Percentiles rank a stretch among this genome's conserved stretches.
These are phyloP conservation scores for Auriscalpium microsporum DNA, from an alignment of 768 basidiomycete genomes.

Conservation along the genomic window DNA sequence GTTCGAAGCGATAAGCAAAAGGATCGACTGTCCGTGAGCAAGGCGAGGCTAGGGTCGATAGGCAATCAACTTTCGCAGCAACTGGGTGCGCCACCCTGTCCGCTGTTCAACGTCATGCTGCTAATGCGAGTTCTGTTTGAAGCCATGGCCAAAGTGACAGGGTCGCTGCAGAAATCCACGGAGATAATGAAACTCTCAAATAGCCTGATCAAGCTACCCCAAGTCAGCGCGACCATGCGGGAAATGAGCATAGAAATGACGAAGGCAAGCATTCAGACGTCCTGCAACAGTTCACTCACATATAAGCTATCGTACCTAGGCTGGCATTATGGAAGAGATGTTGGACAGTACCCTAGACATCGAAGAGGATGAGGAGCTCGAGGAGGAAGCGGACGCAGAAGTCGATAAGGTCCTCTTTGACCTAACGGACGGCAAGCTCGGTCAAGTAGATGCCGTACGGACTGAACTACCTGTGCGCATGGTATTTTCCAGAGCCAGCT, in stretches of 20 bases:
- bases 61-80: constrained; percentile 85
- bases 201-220: constrained; percentile 81
- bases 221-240: constrained; percentile 87
- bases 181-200: constrained; percentile 99
- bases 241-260: constrained; percentile 99
- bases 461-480: constrained; percentile 67
- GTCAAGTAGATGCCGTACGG: constrained; percentile 67
- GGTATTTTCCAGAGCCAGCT: neutral
- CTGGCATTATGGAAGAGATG: constrained; percentile 98
- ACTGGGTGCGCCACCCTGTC: constrained; percentile 54
- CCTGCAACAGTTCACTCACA: neutral
- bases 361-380: constrained; percentile 90
- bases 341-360: constrained; percentile 85
- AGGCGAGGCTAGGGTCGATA: constrained; percentile 88
- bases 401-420: constrained; percentile 96
- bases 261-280: constrained; percentile 45
- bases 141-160: constrained; percentile 97
- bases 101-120: too few species aligned
- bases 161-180: constrained; percentile 94
- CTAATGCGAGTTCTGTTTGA: neutral
- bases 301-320: constrained; percentile 37
- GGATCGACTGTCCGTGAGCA: constrained; percentile 83
- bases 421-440: constrained; percentile 93
- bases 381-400: constrained; percentile 95
- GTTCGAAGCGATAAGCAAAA: constrained; percentile 93